These are phyloP conservation scores for Nyssa sinensis DNA, from an alignment of 148 eudicot species.

Conservation along the genomic window DNA sequence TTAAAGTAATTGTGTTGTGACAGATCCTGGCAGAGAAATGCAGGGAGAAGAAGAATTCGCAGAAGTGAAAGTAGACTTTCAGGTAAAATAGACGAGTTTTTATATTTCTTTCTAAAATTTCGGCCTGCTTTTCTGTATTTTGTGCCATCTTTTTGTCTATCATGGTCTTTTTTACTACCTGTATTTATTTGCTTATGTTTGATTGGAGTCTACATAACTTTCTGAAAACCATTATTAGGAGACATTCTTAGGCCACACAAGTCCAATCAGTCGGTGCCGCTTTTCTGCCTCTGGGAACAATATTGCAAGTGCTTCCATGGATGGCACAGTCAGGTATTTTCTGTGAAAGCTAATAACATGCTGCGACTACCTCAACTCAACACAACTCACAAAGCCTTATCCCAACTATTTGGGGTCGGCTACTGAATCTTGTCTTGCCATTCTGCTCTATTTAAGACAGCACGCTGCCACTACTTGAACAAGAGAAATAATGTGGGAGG, in stretches of 20 bases:
- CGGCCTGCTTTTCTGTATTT: neutral
- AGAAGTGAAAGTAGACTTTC: conserved; percentile 85
- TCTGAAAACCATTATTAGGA: conserved; percentile 44
- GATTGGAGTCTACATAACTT: neutral
- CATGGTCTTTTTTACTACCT: neutral
- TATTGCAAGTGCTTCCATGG: conserved; percentile 94
- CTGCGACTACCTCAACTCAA: neutral
- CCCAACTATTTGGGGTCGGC: too few species aligned
- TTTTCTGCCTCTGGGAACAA: conserved; percentile 94
- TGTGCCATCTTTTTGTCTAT: conserved; percentile 4
- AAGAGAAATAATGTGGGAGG: conserved; percentile 1
- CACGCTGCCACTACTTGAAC: too few species aligned
- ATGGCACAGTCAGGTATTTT: conserved; percentile 94
- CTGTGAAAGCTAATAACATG: conserved; percentile 3
- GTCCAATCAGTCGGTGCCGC: conserved; percentile 85
- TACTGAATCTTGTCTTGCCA: too few species aligned
- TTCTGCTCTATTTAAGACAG: too few species aligned
- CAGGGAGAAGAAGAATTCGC: conserved; percentile 69
- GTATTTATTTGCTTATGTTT: conserved; percentile 1
- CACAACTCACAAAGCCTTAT: too few species aligned
- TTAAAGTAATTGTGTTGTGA: conserved; percentile 1
- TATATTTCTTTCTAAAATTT: neutral
- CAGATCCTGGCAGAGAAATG: conserved; percentile 33
- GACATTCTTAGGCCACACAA: conserved; percentile 92
- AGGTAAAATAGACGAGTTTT: conserved; percentile 43